Evolutionary conservation across 148 eudicot genomes (phyloP).

Genomic region (Talinum fruticosum): DNA sequence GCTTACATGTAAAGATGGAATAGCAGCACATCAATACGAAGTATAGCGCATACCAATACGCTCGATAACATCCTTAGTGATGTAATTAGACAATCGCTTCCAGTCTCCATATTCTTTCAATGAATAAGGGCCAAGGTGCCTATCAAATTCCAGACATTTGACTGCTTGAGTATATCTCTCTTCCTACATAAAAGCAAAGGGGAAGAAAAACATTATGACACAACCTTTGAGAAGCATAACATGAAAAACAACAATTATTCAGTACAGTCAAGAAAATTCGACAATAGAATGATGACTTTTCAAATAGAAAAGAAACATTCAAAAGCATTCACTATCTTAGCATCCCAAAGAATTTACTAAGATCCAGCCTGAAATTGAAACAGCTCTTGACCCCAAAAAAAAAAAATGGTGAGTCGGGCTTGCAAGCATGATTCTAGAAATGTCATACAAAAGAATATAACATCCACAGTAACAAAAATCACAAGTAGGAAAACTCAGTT

Average conservation of each 20-base stretch:
- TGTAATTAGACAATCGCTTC: slow-evolving; percentile 71
- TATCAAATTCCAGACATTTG: slow-evolving; percentile 76
- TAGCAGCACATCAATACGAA: not conserved
- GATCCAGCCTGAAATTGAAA: not conserved
- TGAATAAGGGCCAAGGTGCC: slow-evolving; percentile 86
- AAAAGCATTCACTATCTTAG: not conserved
- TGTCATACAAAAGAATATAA: not conserved
- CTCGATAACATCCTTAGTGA: slow-evolving; percentile 63
- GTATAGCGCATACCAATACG: slow-evolving; percentile 57
- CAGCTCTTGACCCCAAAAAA: not conserved
- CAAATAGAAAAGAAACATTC: slow-evolving; percentile 1
- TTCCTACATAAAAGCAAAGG: slow-evolving; percentile 43
- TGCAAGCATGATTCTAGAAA: not conserved
- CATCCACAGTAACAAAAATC: not conserved
- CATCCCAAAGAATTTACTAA: not conserved
- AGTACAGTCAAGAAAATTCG: not conserved
- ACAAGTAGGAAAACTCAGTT: not conserved
- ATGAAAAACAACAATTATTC: not conserved
- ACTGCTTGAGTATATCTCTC: slow-evolving; percentile 82
- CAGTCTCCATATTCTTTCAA: slow-evolving; percentile 70
- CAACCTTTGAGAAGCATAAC: not conserved
- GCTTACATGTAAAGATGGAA: not conserved
- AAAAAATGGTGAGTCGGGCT: not conserved
- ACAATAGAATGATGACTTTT: not conserved
- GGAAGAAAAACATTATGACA: not conserved